Evolutionary conservation across 495 filamentous ascomycete genomes (phyloP), one percentile per base, ranked within the genome.

Genomic region (Annulohypoxylon bovei): DNA sequence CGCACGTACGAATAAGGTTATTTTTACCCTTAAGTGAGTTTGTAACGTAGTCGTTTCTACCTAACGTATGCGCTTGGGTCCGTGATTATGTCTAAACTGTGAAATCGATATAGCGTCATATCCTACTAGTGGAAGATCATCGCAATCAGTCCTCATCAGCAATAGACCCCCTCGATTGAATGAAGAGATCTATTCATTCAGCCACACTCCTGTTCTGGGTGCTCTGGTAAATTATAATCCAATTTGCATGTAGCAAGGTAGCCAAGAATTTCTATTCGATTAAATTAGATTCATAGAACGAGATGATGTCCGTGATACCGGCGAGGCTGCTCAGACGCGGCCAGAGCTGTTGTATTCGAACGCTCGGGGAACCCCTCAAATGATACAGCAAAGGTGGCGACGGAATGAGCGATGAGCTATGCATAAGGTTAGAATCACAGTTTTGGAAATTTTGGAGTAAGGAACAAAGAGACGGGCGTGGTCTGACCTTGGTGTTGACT

Each of bases 341-440:
- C 49, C 4, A 70, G 28, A 39, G 62, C 58, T 37, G 56, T 60
- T 14, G 62, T 53, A 20, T 65, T 53, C 20, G 76, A 76, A 35
- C 85, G 77, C 68, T 82, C 72, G 0, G 86, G 86, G 76, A 88
- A 87, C 30, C 80, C 84, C 20, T 86, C 73, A 56, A 87, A 83
- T 0, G 83, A 85, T n/a, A 76, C 52, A 6, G 85, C 86, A 67
- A 77, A 88, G 0, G 79, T 83, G 4, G 85, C 86, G 59, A 87
- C 83, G 1, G 83, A 84, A 69, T 87, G 83, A 4, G 86, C 83
- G 49, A 88, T 81, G 39, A 87, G 78, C 85, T 84, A 42, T 47
- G 7, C 1, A 35, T 23, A 56, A 53, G 27, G 58, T 47, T 65
- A 58, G 42, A 2, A 25, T 37, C 8, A 40, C 11, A 0, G 22